Evolutionary conservation across 257 asterid genomes (phyloP).

Genomic region (Ilex asprella): DNA sequence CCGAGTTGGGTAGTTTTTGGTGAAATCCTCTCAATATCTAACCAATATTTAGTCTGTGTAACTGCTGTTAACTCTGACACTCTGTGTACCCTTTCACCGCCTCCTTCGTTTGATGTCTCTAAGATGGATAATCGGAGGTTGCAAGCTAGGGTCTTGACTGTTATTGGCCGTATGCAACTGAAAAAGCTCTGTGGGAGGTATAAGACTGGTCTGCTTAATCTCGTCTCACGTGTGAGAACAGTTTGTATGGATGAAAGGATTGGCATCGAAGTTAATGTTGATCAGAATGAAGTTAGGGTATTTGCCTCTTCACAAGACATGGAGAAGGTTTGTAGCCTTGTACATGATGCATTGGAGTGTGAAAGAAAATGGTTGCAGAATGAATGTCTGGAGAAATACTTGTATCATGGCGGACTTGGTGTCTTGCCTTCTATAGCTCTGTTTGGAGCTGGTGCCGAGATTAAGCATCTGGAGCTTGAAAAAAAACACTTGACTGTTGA

Average conservation of each 20-base stretch:
- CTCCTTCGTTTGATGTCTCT: constrained; percentile 52
- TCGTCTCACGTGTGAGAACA: constrained; percentile 54
- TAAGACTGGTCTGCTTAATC: constrained; percentile 35
- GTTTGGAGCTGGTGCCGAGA: constrained; percentile 90
- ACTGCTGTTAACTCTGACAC: constrained; percentile 50
- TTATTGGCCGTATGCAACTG: constrained; percentile 52
- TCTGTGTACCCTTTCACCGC: constrained; percentile 52
- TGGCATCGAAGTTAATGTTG: constrained; percentile 59
- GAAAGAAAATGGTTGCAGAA: constrained; percentile 51
- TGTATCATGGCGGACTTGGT: constrained; percentile 51
- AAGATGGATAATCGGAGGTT: constrained; percentile 51
- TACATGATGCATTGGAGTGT: constrained; percentile 46
- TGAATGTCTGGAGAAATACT: constrained; percentile 72
- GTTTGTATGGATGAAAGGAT: constrained; percentile 57
- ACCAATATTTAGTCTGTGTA: constrained; percentile 75
- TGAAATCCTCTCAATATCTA: constrained; percentile 59
- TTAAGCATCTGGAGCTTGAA: constrained; percentile 84
- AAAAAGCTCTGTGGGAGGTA: constrained; percentile 81
- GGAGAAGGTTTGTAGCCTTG: constrained; percentile 43
- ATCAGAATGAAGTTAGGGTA: constrained; percentile 51
- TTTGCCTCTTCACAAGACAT: constrained; percentile 63
- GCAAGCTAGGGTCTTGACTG: constrained; percentile 51
- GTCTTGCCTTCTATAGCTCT: constrained; percentile 61
- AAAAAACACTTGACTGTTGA: constrained; percentile 75
- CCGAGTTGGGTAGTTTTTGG: constrained; percentile 85